phyloP scores from a whole-genome alignment of 176 grass and related monocot genomes.

The Raddia distichophylla region DNA sequence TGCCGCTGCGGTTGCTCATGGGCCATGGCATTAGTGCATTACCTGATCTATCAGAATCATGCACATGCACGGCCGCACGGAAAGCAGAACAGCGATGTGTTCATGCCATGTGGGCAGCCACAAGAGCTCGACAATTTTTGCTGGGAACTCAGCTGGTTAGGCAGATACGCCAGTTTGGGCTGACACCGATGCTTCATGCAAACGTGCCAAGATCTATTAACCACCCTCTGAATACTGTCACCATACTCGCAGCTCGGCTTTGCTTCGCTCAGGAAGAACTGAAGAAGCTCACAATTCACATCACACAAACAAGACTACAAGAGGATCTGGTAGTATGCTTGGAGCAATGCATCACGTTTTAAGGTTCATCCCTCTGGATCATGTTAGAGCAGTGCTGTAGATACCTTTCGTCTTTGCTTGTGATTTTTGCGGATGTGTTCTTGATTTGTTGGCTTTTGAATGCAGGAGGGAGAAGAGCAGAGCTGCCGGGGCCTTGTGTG shows the following conservation, averaged over 20 bases:
- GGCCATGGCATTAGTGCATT: constrained; percentile 2
- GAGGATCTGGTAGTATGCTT: not conserved
- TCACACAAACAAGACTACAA: not conserved
- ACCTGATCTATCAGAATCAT: not conserved
- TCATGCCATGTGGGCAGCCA: not conserved
- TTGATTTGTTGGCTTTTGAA: not conserved
- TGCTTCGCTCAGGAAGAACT: not conserved
- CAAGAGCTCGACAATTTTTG: not conserved
- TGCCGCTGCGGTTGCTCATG: not conserved
- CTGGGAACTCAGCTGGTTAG: not conserved
- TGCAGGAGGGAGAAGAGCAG: constrained; percentile 22
- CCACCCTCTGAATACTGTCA: not conserved
- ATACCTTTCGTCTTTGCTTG: not conserved
- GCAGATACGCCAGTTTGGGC: not conserved
- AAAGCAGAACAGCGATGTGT: not conserved
- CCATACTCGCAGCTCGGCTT: not conserved
- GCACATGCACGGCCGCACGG: not conserved
- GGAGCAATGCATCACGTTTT: constrained; percentile 9
- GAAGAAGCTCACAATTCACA: not conserved
- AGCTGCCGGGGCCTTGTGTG: not conserved
- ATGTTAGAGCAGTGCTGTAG: not conserved
- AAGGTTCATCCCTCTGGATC: not conserved
- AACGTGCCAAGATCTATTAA: not conserved
- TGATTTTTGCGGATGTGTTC: not conserved
- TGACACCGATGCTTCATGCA: not conserved